Evolutionary conservation across 306 rosid genomes (phyloP).

Genomic region (Potentilla sterilis): DNA sequence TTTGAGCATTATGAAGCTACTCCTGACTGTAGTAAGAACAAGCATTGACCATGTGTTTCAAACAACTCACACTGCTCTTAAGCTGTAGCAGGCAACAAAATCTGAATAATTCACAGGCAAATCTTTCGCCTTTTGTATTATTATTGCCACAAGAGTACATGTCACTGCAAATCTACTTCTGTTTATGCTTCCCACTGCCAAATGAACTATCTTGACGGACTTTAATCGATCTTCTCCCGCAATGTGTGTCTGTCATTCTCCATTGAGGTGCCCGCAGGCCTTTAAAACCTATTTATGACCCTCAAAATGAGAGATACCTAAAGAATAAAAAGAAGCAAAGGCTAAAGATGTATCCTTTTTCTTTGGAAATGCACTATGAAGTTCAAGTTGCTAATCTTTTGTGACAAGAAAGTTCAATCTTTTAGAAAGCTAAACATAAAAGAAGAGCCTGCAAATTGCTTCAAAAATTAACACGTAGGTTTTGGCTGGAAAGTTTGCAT

Average conservation of each 20-base stretch:
- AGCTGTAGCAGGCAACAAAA: not conserved
- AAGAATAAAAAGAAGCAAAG: not conserved
- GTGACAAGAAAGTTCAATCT: constrained; percentile 29
- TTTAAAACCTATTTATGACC: not conserved
- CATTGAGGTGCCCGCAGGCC: constrained; percentile 2
- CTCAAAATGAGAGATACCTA: not conserved
- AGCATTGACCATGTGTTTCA: not conserved
- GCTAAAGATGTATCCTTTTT: constrained; percentile 17
- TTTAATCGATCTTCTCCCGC: not conserved
- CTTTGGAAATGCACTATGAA: constrained; percentile 31
- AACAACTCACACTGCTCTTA: constrained; percentile 1
- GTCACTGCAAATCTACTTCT: not conserved
- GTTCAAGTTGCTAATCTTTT: constrained; percentile 15
- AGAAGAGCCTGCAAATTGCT: constrained; percentile 17
- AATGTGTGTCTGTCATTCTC: constrained; percentile 7
- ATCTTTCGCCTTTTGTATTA: constrained; percentile 8
- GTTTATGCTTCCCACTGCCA: constrained; percentile 11
- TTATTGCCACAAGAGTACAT: not conserved
- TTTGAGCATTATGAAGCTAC: not conserved
- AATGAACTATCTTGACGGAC: not conserved
- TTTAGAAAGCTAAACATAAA: constrained; percentile 32
- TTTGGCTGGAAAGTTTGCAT: constrained; percentile 56
- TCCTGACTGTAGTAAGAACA: not conserved
- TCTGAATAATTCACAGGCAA: constrained; percentile 3
- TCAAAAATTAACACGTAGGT: constrained; percentile 45